These are phyloP conservation scores for Fusarium continuum DNA, from an alignment of 2,329 filamentous ascomycete species.

Conservation along the genomic window DNA sequence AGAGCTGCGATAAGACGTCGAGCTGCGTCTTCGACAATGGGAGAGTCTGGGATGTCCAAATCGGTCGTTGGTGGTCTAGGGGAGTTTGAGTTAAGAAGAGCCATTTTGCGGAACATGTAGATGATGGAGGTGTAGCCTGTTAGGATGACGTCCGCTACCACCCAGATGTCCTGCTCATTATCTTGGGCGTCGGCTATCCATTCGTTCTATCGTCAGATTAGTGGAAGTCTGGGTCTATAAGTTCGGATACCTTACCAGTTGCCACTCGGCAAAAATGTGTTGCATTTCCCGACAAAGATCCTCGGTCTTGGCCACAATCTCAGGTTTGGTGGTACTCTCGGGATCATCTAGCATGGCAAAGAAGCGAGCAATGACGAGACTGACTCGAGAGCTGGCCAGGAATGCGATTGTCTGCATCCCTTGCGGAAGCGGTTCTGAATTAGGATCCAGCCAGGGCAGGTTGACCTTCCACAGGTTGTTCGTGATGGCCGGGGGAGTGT, in stretches of 20 bases:
- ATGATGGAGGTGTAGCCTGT: constrained; percentile 46
- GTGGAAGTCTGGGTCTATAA: fast-evolving
- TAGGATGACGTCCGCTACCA: constrained; percentile 43
- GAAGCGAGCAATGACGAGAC: constrained; percentile 44
- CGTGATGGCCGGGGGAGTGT: constrained; percentile 44
- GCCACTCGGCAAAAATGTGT: constrained; percentile 43
- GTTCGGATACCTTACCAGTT: constrained; percentile 28
- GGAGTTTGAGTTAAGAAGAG: constrained; percentile 41
- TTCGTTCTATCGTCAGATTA: constrained; percentile 28
- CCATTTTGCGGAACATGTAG: constrained; percentile 49
- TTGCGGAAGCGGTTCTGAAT: constrained; percentile 29
- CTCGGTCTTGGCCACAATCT: constrained; percentile 42
- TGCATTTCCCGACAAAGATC: constrained; percentile 42
- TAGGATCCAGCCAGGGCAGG: constrained; percentile 44
- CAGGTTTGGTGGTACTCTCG: constrained; percentile 22
- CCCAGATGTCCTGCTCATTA: constrained; percentile 41
- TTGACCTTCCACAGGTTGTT: constrained; percentile 46
- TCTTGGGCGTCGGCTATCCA: constrained; percentile 35
- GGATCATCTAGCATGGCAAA: constrained; percentile 44
- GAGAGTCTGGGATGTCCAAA: constrained; percentile 44
- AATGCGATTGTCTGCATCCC: constrained; percentile 42
- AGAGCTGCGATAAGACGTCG: constrained; percentile 37
- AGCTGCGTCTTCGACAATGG: constrained; percentile 42
- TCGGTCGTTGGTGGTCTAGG: constrained; percentile 41
- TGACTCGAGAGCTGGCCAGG: constrained; percentile 43